phyloP scores from a whole-genome alignment of 192 early-diverging fungal species.

The Oehlia diaphana region DNA sequence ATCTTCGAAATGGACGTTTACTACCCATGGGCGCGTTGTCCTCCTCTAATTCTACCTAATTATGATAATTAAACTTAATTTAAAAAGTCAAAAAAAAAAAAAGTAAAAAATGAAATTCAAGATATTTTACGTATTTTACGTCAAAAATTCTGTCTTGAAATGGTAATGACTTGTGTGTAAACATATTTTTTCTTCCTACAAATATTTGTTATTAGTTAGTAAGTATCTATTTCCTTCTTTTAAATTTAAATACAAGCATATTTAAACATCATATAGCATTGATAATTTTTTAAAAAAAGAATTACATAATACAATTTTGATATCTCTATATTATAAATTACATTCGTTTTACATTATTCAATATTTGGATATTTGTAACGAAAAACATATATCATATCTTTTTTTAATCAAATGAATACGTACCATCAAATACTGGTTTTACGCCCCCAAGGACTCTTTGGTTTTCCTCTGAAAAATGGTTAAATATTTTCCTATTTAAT shows the following conservation, averaged over 20 bases:
- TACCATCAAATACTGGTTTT: slow-evolving; percentile 75
- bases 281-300: too few species aligned
- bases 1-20: slow-evolving; percentile 48
- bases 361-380: too few species aligned
- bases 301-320: too few species aligned
- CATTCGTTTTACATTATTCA: too few species aligned
- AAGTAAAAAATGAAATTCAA: neutral
- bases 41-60: slow-evolving; percentile 44
- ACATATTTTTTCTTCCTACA: slow-evolving; percentile 81
- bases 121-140: slow-evolving; percentile 49
- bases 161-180: slow-evolving; percentile 52
- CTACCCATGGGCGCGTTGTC: slow-evolving; percentile 15
- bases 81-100: neutral
- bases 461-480: too few species aligned
- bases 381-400: too few species aligned
- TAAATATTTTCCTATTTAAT: too few species aligned
- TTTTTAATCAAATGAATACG: neutral
- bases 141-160: slow-evolving; percentile 46
- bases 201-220: slow-evolving; percentile 41
- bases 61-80: neutral
- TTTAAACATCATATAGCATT: too few species aligned
- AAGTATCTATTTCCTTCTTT: neutral
- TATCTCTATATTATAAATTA: too few species aligned
- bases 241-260: too few species aligned
- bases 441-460: slow-evolving; percentile 37